Conservation (phyloP, 441 rosid genomes). For the Gossypium gossypioides region DNA sequence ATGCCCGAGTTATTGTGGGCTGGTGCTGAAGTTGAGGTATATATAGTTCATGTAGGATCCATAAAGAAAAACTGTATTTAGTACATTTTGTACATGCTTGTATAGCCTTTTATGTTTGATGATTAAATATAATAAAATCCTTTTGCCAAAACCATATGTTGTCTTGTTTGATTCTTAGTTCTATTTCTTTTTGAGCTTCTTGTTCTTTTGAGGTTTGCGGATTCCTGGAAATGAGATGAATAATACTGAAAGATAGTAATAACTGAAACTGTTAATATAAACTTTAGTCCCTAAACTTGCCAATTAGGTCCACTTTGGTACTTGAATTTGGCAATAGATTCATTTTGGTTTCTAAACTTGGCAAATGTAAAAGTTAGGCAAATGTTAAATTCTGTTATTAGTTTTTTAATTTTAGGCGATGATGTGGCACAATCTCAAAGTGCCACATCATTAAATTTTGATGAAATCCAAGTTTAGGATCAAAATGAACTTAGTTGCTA, state of each 20-base stretch:
- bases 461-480: too few species aligned
- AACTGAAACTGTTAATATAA: too few species aligned
- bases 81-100: slow-evolving; percentile 36
- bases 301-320: too few species aligned
- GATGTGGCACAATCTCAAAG: too few species aligned
- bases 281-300: too few species aligned
- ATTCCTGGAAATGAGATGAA: not conserved
- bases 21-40: slow-evolving; percentile 24
- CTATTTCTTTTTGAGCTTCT: not conserved
- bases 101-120: slow-evolving; percentile 20
- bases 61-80: slow-evolving; percentile 20
- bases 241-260: not conserved
- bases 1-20: slow-evolving; percentile 26
- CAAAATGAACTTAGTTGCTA: too few species aligned
- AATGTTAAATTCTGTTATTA: too few species aligned
- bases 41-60: slow-evolving; percentile 5
- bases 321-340: too few species aligned
- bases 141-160: not conserved
- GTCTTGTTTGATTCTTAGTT: not conserved
- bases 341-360: too few species aligned
- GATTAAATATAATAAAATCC: not conserved
- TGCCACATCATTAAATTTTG: too few species aligned
- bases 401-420: too few species aligned
- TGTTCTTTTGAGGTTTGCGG: not conserved
- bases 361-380: too few species aligned